Conservation (phyloP, 345 rosid species). For the Conringia planisiliqua region DNA sequence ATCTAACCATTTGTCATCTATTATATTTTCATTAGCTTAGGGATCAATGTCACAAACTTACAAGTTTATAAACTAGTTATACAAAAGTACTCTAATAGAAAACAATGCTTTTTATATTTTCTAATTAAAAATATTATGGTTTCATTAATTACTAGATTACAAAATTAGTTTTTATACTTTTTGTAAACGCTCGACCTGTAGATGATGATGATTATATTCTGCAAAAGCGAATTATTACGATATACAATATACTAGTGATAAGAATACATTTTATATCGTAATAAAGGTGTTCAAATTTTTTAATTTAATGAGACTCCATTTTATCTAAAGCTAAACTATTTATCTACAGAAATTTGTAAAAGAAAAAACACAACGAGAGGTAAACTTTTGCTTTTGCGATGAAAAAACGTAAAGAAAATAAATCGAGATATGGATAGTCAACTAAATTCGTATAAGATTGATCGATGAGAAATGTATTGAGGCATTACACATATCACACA, state of each 20-base stretch:
- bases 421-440: too few relatives aligned
- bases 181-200: neutral
- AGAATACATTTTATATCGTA: too few relatives aligned
- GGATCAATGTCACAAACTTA: neutral
- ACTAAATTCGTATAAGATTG: neutral
- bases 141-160: too few relatives aligned
- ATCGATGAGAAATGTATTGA: neutral
- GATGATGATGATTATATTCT: neutral
- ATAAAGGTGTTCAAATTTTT: too few relatives aligned
- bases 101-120: neutral
- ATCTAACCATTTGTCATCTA: neutral
- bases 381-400: neutral
- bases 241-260: too few relatives aligned
- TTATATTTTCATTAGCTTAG: neutral
- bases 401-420: neutral
- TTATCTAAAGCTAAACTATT: neutral
- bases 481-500: neutral
- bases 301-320: neutral
- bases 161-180: too few relatives aligned
- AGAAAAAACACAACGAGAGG: neutral
- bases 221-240: neutral
- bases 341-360: neutral
- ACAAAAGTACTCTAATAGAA: neutral
- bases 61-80: too few relatives aligned
- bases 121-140: too few relatives aligned